Evolutionary conservation across 179 eudicot genomes (phyloP).

Genomic region (Beta corolliflora): DNA sequence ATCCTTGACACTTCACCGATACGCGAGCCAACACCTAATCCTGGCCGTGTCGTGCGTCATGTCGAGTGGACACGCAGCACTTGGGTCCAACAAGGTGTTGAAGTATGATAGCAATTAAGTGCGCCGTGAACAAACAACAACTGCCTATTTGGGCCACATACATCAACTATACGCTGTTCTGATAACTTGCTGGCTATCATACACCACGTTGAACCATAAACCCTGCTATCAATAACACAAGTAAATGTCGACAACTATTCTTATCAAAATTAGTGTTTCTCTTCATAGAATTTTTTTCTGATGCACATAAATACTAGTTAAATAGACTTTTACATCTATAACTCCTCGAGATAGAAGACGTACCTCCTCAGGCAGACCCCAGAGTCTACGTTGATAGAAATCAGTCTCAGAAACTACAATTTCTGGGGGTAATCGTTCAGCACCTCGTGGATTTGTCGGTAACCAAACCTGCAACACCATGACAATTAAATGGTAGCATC

Average conservation of each 20-base stretch:
- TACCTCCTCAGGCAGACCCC: conserved; percentile 78
- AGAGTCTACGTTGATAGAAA: conserved; percentile 57
- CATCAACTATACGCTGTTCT: not conserved
- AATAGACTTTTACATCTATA: not conserved
- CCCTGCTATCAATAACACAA: not conserved
- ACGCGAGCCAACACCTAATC: too few species aligned
- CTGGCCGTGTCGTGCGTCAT: too few species aligned
- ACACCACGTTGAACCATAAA: not conserved
- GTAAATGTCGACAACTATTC: not conserved
- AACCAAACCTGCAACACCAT: conserved; percentile 43
- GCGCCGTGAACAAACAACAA: not conserved
- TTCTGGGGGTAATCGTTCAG: conserved; percentile 74
- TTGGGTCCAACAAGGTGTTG: too few species aligned
- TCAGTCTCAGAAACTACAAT: conserved; percentile 59
- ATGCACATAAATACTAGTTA: not conserved
- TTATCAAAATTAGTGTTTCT: not conserved
- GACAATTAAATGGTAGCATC: not conserved
- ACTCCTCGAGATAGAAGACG: conserved; percentile 11
- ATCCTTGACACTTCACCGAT: too few species aligned
- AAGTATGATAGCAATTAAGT: too few species aligned
- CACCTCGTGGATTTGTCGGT: conserved; percentile 71
- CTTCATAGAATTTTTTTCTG: not conserved
- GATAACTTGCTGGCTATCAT: not conserved
- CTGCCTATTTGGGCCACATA: not conserved
- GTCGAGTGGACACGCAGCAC: too few species aligned